Percentiles rank a stretch among this genome's conserved stretches.
These are phyloP conservation scores for Panicum virgatum DNA, from an alignment of 202 grass and related monocot genomes.

Conservation along the genomic window DNA sequence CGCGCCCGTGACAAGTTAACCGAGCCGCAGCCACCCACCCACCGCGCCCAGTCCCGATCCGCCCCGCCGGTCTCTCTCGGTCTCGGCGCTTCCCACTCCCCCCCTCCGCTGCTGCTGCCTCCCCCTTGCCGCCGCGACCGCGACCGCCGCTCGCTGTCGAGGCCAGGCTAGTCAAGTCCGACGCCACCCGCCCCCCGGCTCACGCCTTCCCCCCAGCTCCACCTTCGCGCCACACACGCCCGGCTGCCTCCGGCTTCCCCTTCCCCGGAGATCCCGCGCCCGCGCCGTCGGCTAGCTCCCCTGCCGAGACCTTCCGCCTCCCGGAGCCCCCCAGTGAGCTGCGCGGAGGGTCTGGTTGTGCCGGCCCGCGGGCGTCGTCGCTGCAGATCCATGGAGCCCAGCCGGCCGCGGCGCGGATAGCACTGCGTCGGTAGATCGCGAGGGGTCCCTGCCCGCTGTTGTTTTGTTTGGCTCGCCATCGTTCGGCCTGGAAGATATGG, in stretches of 20 bases:
- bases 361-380: too few species aligned
- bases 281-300: not conserved
- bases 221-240: constrained; percentile 25
- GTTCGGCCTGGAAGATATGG: not conserved
- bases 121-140: constrained; percentile 37
- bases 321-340: not conserved
- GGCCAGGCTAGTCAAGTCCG: constrained; percentile 8
- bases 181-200: constrained; percentile 13
- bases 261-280: constrained; percentile 17
- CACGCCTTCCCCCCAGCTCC: too few species aligned
- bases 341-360: not conserved
- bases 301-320: not conserved
- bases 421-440: not conserved
- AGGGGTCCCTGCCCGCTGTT: not conserved
- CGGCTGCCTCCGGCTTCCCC: not conserved
- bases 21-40: not conserved
- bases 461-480: not conserved
- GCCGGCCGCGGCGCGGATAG: not conserved
- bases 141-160: constrained; percentile 52
- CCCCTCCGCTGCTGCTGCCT: constrained; percentile 8
- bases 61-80: constrained; percentile 28
- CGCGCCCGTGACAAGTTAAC: too few species aligned
- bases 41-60: not conserved
- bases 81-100: not conserved
- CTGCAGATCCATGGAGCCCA: constrained; percentile 29